Evolutionary conservation across 139 green algal species (phyloP).

Genomic region (Prasinococcaceae sp.): DNA sequence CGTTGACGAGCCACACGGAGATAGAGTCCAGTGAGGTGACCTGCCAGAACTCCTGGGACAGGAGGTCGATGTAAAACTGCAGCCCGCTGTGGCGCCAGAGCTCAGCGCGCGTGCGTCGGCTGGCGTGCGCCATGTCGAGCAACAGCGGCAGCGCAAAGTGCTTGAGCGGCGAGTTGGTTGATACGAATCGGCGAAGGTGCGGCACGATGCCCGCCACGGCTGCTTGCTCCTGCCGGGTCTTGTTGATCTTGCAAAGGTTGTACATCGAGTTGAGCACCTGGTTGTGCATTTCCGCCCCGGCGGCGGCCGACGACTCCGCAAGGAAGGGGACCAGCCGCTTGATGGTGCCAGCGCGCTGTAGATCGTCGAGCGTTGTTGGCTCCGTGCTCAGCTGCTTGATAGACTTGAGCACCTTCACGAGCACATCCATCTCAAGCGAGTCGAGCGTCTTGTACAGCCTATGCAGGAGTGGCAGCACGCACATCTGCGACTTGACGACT

Average conservation of each 20-base stretch:
- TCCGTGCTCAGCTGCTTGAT: conserved; percentile 15
- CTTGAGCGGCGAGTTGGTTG: conserved; percentile 5
- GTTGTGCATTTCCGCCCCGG: neutral
- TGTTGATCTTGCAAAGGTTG: conserved; percentile 29
- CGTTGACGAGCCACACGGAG: conserved; percentile 14
- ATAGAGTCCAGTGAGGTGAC: conserved; percentile 17
- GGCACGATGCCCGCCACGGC: conserved; percentile 18
- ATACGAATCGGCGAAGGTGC: conserved; percentile 10
- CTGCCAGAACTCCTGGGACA: conserved; percentile 12
- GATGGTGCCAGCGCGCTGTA: conserved; percentile 23
- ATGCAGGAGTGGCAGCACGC: conserved; percentile 7
- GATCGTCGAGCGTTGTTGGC: conserved; percentile 5
- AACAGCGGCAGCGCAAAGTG: conserved; percentile 25
- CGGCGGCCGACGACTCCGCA: neutral
- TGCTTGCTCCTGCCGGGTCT: conserved; percentile 25
- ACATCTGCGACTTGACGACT: conserved; percentile 49
- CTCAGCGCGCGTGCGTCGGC: conserved; percentile 11
- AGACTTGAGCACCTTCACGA: conserved; percentile 13
- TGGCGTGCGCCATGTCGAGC: conserved; percentile 21
- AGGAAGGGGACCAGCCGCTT: conserved; percentile 13
- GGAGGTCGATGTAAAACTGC: conserved; percentile 22
- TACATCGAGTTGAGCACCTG: conserved; percentile 21
- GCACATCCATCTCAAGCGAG: neutral
- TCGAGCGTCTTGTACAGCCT: conserved; percentile 10
- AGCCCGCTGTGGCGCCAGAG: conserved; percentile 18